phyloP scores from a whole-genome alignment of 441 rosid species.

The Daphne laureola region DNA sequence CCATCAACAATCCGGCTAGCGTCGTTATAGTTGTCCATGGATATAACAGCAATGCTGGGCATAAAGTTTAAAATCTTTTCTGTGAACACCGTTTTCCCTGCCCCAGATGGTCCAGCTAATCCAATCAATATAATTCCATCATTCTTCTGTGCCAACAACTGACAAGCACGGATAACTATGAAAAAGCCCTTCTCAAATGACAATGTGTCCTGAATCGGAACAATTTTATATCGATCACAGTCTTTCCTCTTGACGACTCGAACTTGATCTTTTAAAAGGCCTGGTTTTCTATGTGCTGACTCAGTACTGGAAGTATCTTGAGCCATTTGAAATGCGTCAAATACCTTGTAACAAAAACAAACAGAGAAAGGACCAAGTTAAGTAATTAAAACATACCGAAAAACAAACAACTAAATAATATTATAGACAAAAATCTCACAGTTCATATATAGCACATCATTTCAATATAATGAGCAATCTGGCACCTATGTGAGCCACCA shows the following conservation, averaged over 20 bases:
- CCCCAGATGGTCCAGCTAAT: conserved; percentile 97
- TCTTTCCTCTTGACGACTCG: conserved; percentile 65
- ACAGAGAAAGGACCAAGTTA: conserved; percentile 14
- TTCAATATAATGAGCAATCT: too few relatives aligned
- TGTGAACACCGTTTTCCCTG: conserved; percentile 89
- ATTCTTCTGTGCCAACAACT: conserved; percentile 74
- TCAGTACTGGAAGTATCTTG: conserved; percentile 47
- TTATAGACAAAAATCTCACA: too few relatives aligned
- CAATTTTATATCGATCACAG: conserved; percentile 57
- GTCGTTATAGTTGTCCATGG: conserved; percentile 95
- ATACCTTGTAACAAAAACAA: conserved; percentile 21
- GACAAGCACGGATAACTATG: conserved; percentile 81
- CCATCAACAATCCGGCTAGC: conserved; percentile 88
- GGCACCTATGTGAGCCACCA: too few relatives aligned
- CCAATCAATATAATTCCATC: conserved; percentile 83
- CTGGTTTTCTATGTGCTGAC: conserved; percentile 46
- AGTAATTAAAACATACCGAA: neutral
- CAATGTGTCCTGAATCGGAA: conserved; percentile 56
- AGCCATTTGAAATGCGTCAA: conserved; percentile 29
- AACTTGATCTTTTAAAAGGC: conserved; percentile 89
- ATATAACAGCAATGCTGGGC: conserved; percentile 87
- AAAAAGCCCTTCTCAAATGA: conserved; percentile 95
- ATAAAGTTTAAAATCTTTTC: conserved; percentile 81
- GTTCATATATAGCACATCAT: too few relatives aligned
- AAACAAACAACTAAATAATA: too few relatives aligned